Conservation (phyloP, 2,329 filamentous ascomycete species). For the Talaromyces funiculosus region DNA sequence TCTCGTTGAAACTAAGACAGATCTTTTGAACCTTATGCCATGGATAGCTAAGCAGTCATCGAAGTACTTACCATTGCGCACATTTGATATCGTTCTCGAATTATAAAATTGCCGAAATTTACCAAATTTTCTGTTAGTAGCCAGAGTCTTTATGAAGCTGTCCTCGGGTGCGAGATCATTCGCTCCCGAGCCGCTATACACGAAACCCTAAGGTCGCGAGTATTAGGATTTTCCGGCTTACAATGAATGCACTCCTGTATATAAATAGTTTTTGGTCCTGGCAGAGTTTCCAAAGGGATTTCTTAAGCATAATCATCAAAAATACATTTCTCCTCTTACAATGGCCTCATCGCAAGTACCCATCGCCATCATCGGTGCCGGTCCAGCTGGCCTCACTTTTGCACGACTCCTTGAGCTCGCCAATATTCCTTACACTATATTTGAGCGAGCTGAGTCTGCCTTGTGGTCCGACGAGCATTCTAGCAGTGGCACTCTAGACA, state of each 20-base stretch:
- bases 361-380: conserved; percentile 20
- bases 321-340: background rate
- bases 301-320: background rate
- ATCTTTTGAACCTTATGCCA: no score
- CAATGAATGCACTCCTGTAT: background rate
- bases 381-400: conserved; percentile 20
- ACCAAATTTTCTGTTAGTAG: no score
- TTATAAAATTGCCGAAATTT: no score
- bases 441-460: conserved; percentile 17
- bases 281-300: no score
- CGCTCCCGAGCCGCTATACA: background rate
- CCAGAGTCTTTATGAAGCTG: background rate
- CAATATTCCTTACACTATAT: conserved; percentile 19
- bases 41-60: no score
- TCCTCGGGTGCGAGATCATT: background rate
- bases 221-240: background rate
- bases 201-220: background rate
- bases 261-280: background rate
- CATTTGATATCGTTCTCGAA: no score
- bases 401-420: conserved; percentile 18
- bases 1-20: no score
- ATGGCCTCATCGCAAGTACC: conserved; percentile 8
- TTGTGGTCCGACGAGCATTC: conserved; percentile 15
- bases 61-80: no score
- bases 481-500: conserved; percentile 20